Evolutionary conservation across 2,329 filamentous ascomycete species (phyloP), one percentile per base, ranked within the genome.

Genomic region (Microthyrium microscopicum): DNA sequence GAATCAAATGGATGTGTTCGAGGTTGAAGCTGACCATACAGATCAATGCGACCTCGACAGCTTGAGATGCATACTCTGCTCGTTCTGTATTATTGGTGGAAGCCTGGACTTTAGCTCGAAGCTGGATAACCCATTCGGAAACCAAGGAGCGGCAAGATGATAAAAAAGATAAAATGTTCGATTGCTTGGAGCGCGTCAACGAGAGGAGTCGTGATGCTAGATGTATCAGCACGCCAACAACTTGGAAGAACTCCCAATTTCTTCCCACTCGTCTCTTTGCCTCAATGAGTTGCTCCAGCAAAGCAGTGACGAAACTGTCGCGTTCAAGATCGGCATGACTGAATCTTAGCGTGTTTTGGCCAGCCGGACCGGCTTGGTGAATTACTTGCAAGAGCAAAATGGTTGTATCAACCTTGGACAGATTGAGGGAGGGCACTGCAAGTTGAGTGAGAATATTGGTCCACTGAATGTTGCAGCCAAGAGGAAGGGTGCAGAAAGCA

Each of bases 371-470:
- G 1, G 57, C 60, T 40, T 79, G 65, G 0, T 65, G 39, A 0
- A 61, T 53, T 1, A 78, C 50, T 2, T 53, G 50, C 1, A 80
- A 44, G 0, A 77, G 40, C 24, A 33, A 8, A 0, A 52, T 38
- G 20, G 57, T 56, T 0, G 66, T 66, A 0, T 61, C 55, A 19
- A 67, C 58, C 1, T 59, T 62, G 20, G 65, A 69, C 39, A 78
- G 68, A 40, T 77, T 77, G 3, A 82, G 32, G 38, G 29, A 68
- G 51, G 64, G 58, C 0, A 62, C 59, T 0, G 56, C 66, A 4
- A 72, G 43, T 39, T 72, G 65, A 1, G 57, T 39, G 0, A 70
- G 42, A 0, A 73, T 51, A 3, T 57, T 52, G 1, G 53, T 45
- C 63, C 66, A 68, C 5, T 65, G 54, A 1, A 60, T 51, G 5